Base-by-base conservation (phyloP, 805 yeast species). In the Danielozyma ontarioensis region DNA sequence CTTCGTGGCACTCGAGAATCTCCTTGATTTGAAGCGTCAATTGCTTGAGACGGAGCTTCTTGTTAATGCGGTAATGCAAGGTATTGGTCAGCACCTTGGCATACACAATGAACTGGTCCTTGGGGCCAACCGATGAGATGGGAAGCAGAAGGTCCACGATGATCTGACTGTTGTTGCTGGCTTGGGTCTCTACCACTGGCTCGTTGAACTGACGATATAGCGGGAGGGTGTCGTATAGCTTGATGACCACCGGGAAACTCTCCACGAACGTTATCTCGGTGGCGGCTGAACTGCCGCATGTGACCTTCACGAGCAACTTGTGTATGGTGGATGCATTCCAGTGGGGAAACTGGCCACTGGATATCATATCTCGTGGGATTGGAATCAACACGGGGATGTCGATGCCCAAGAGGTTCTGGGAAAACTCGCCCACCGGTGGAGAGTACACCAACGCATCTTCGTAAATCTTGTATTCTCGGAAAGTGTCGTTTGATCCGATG, bases 381-480 rank as follows among this genome's bases (percentile, higher is more conserved):
- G 76, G 78, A 12, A 80, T 66, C 3, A 78, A 56, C 25, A 80
- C 53, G 0, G 86, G 86, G 1, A 79, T 50, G 45, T 79, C 84
- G 24, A 79, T 46, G 0, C 79, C 83, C 3, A 78, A 43, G 14
- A 74, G 45, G 16, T 65, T 62, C 34, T 64, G 62, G 27, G 55
- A 43, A 33, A 62, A 61, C 28, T 51, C 54, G n/a, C 68, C 68
- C 14, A 55, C 55, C 5, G 70, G 59, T 2, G 71, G 68, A 28
- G 64, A 51, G 36, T 52, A 64, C 24, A 53, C 53, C 27, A 53
- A 42, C 3, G 64, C 63, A 30, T 64, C 60, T 13, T 57, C 60
- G 42, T 51, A 66, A 0, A 64, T 33, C 26, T 55, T 53, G 37
- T 50, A 59, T 12, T 59, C 62, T 26, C 68, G 51, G n/a, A 40